phyloP scores from a whole-genome alignment of 2,329 filamentous ascomycete genomes.

The Verticillium zaregamsianum region DNA sequence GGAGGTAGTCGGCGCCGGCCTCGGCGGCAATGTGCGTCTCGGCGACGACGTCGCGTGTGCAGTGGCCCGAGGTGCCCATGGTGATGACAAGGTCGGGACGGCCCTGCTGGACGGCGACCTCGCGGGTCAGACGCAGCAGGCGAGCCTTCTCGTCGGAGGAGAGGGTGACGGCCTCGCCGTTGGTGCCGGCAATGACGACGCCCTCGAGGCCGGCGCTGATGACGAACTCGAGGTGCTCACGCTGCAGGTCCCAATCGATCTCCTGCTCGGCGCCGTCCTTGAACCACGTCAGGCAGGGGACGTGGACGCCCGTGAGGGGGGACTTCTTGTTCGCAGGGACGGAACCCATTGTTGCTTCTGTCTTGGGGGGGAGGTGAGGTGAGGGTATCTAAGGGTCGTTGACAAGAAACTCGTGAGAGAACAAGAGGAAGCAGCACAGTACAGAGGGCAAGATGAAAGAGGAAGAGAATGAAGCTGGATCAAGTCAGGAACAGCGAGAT shows the following conservation, averaged over 20 bases:
- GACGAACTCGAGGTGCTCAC: slow-evolving; percentile 49
- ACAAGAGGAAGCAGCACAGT: not conserved
- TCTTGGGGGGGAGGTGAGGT: not conserved
- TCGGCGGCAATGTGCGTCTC: slow-evolving; percentile 58
- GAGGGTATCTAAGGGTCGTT: not conserved
- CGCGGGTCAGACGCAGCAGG: slow-evolving; percentile 58
- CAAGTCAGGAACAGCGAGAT: not conserved
- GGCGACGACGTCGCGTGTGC: slow-evolving; percentile 61
- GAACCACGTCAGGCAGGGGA: slow-evolving; percentile 55
- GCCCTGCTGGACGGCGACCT: slow-evolving; percentile 52
- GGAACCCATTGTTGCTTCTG: slow-evolving; percentile 20
- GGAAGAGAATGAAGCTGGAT: not conserved
- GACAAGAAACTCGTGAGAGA: not conserved
- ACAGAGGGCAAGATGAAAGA: not conserved
- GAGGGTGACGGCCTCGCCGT: slow-evolving; percentile 70
- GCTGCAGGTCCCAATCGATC: slow-evolving; percentile 52
- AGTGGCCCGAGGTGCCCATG: slow-evolving; percentile 62
- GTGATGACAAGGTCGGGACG: slow-evolving; percentile 58
- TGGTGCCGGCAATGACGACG: slow-evolving; percentile 67
- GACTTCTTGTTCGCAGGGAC: slow-evolving; percentile 26
- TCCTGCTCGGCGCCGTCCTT: slow-evolving; percentile 40
- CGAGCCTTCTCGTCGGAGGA: slow-evolving; percentile 58
- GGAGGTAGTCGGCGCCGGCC: slow-evolving; percentile 62
- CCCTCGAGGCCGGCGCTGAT: slow-evolving; percentile 49
- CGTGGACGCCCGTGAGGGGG: slow-evolving; percentile 47